Evolutionary conservation across 2,329 filamentous ascomycete genomes (phyloP), one percentile per base, ranked within the genome.

Genomic region (Nannizziopsis barbatae): DNA sequence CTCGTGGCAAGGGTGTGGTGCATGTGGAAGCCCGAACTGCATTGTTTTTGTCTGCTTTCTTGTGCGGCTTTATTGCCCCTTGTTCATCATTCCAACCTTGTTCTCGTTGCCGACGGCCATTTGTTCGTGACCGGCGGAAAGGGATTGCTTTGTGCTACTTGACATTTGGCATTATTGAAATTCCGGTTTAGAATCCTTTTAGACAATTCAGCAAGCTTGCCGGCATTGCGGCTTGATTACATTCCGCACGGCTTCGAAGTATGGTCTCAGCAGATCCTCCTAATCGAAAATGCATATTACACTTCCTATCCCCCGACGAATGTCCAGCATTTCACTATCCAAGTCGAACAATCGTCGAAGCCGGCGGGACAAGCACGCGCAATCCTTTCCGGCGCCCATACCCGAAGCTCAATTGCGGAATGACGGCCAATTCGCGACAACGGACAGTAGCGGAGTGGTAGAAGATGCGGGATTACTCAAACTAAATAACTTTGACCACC

Each of bases 231-330:
- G 17, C 42, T 27, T 27, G 36, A 31, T 30, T 38, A 20, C 9
- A 22, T 22, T 20, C 27, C 20, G 31, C 17, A 33, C 38, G 11
- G 38, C 17, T 12, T 32, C 30, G 17, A 47, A 42, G 30, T 17
- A 47, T 47, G 45, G 30, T n/a, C 30, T 30, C 12, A 17, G n/a
- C 37, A 27, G 38, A 18, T 47, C 22, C 7, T 7, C 22, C 18
- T 36, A 31, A 30, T 42, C 30, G 42, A 47, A 42, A 9, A 47
- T 47, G 45, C 38, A 37, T 15, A 42, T 42, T 32, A 42, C 38
- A 38, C 17, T 51, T 11, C 32, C 42, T n/a, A 53, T 53, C 22
- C 52, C 52, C 20, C 50, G 43, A 12, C 52, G 52, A 17, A 47
- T 46, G 3, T 52, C 50, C 11, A 53, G 52, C 42, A 39, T 47